Conservation (phyloP, 2,329 filamentous ascomycete species). For the Gnomoniopsis smithogilvyi region DNA sequence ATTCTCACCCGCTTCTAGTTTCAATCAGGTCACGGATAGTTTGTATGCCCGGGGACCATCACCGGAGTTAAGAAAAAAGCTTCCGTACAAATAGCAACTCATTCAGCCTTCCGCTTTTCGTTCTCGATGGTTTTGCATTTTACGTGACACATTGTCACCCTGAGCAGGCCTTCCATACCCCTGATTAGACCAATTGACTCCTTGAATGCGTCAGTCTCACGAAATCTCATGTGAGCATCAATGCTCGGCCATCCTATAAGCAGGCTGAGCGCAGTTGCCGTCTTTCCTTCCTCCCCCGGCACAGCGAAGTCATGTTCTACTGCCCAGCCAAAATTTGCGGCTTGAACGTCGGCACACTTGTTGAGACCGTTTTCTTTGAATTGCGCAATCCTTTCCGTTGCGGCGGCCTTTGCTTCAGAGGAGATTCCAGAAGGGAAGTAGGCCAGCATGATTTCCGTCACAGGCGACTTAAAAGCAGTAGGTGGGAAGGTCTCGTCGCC, state of each 20-base stretch:
- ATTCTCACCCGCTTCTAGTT: not conserved
- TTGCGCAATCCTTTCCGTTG: not conserved
- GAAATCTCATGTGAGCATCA: slow-evolving; percentile 33
- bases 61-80: not conserved
- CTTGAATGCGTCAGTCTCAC: slow-evolving; percentile 32
- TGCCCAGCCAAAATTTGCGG: slow-evolving; percentile 26
- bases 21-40: not conserved
- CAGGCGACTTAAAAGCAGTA: slow-evolving; percentile 17
- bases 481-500: slow-evolving; percentile 14
- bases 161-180: slow-evolving; percentile 22
- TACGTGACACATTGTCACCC: slow-evolving; percentile 22
- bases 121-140: slow-evolving; percentile 11
- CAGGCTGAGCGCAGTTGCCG: slow-evolving; percentile 22
- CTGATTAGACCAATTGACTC: slow-evolving; percentile 27
- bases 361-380: slow-evolving; percentile 17
- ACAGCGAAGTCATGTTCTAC: slow-evolving; percentile 30
- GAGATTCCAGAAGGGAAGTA: slow-evolving; percentile 17
- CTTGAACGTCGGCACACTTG: slow-evolving; percentile 12
- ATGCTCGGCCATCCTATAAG: slow-evolving; percentile 37
- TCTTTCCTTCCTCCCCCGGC: slow-evolving; percentile 25
- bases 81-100: not conserved
- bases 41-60: not conserved
- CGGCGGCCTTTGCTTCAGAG: not conserved
- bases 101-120: slow-evolving; percentile 2
- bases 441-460: slow-evolving; percentile 18